Evolutionary conservation across 1,284 basidiomycete genomes (phyloP).

Genomic region (Bondarzewia mesenterica): DNA sequence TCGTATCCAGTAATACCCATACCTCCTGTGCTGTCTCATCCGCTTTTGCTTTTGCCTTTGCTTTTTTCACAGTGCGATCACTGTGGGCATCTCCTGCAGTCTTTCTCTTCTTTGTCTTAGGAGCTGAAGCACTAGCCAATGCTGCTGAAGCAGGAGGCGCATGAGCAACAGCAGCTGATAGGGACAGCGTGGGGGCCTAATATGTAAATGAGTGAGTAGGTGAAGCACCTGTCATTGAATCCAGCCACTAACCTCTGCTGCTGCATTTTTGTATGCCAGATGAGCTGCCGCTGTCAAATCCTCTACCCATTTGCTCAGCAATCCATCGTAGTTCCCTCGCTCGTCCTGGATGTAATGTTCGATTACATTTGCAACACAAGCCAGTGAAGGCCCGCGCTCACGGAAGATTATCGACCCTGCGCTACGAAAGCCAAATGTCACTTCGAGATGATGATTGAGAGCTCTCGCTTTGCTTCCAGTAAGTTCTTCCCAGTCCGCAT

Average conservation of each 20-base stretch:
- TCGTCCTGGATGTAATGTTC: neutral
- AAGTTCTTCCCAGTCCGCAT: neutral
- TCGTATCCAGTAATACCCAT: too few species aligned
- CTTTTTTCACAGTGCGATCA: too few species aligned
- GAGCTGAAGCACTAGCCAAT: too few species aligned
- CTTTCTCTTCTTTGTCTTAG: too few species aligned
- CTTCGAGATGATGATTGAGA: neutral
- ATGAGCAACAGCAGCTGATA: too few species aligned
- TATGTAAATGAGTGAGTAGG: too few species aligned
- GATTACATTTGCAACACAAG: neutral
- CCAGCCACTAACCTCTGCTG: neutral
- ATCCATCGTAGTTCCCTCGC: neutral
- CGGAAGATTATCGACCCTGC: neutral
- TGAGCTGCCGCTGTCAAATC: neutral
- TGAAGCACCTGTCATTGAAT: too few species aligned
- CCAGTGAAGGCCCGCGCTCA: neutral
- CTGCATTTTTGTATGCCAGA: neutral
- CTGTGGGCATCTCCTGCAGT: too few species aligned
- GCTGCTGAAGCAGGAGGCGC: too few species aligned
- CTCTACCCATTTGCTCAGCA: neutral
- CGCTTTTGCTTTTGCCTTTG: too few species aligned
- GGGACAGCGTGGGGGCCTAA: too few species aligned
- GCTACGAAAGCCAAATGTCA: neutral
- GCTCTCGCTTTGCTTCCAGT: neutral
- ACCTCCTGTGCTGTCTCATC: too few species aligned